Evolutionary conservation across 352 stramenopile genomes (phyloP), one percentile per base, ranked within the genome.

Genomic region (Thalassiosira hispida): DNA sequence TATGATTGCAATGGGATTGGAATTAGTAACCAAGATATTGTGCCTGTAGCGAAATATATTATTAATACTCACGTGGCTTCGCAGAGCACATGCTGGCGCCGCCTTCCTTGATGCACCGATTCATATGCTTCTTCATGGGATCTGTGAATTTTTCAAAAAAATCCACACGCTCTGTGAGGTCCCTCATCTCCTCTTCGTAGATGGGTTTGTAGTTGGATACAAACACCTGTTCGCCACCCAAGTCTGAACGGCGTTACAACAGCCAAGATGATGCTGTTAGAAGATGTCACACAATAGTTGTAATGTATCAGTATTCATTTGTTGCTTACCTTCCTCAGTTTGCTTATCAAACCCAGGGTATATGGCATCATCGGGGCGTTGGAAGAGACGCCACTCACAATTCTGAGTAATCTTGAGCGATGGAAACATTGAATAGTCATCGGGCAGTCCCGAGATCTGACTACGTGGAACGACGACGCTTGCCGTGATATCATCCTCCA

Each of bases 401-500:
- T 88, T 88, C 51, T 88, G 65, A 0, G 67, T 59, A 47, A 88
- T 85, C 51, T 88, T 88, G 0, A 88, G 20, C 59, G 56, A 77
- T 22, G 66, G 67, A 56, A 85, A 85, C 51, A 60, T 70, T 11
- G 51, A 62, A 40, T 88, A 88, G 6, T 88, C 81, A 12, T 29
- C 40, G 0, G 77, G 81, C 2, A 88, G 33, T 22, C 57, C 68
- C 31, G 62, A 69, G 9, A 88, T 76, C 61, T 85, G 81, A 49
- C 73, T 51, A 7, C 77, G 53, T 52, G 81, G 81, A 1, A 88
- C 81, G 27, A 88, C 81, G 22, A 88, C 61, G 72, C 77, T 85
- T 5, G 81, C 81, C 27, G 72, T 85, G 23, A 88, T 88, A 46
- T 88, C 81, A 75, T 88, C 81, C 44, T 88, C 81, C 81, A 88